Percentiles rank a stretch among this genome's conserved stretches.
These are phyloP conservation scores for Gossypium ekmanianum DNA, from an alignment of 345 rosid species.

Conservation along the genomic window DNA sequence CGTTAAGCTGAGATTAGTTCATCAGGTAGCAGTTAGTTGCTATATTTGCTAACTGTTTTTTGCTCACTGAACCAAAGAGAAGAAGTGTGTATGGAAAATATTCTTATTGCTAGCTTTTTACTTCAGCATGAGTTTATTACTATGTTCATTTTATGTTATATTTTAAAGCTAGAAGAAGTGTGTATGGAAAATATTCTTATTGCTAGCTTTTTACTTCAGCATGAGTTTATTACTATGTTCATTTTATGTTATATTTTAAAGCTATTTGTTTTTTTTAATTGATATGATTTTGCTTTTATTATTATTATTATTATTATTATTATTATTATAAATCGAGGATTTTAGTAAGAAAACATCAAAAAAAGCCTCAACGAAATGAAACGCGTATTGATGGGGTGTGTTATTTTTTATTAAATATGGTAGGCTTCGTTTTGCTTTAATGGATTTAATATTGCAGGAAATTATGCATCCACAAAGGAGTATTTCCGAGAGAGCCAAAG, in stretches of 20 bases:
- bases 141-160: neutral
- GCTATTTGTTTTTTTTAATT: neutral
- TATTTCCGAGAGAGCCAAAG: slow-evolving; percentile 89
- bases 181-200: neutral
- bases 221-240: neutral
- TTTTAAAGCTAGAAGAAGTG: neutral
- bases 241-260: neutral
- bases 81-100: neutral
- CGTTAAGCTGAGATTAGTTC: slow-evolving; percentile 5
- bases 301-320: neutral
- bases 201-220: neutral
- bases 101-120: neutral
- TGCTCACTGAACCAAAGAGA: neutral
- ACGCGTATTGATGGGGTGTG: neutral
- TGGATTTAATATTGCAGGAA: slow-evolving; percentile 43
- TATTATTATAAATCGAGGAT: neutral
- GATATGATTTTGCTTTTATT: too few relatives aligned
- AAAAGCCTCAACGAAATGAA: neutral
- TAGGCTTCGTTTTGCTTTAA: neutral
- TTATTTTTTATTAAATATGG: neutral
- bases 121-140: neutral
- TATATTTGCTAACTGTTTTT: neutral
- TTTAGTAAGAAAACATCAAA: neutral
- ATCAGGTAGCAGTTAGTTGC: neutral
- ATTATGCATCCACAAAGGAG: slow-evolving; percentile 75